Evolutionary conservation across 2,329 filamentous ascomycete genomes (phyloP).

Genomic region (Paramyrothecium sp.): DNA sequence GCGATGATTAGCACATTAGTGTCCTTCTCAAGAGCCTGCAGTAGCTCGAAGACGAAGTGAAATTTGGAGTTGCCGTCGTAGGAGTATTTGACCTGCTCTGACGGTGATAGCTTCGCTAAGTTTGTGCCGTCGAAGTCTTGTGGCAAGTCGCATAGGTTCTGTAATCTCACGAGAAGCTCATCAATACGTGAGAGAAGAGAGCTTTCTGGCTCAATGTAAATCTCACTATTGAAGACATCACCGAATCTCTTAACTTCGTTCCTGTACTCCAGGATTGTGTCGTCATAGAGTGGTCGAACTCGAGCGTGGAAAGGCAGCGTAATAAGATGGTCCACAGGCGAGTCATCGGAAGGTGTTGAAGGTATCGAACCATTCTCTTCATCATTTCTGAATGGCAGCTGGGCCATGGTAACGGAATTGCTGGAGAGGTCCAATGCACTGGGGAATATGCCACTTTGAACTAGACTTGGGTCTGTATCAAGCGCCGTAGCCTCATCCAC

Average conservation of each 20-base stretch:
- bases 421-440: background rate
- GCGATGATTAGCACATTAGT: conserved; percentile 54
- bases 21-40: conserved; percentile 41
- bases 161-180: conserved; percentile 47
- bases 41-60: conserved; percentile 55
- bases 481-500: conserved; percentile 11
- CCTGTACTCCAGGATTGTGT: conserved; percentile 43
- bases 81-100: conserved; percentile 49
- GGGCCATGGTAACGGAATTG: conserved; percentile 22
- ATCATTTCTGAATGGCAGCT: conserved; percentile 17
- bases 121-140: conserved; percentile 47
- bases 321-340: conserved; percentile 42
- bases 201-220: conserved; percentile 34
- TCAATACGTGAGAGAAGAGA: conserved; percentile 46
- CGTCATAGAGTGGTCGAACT: conserved; percentile 50
- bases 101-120: conserved; percentile 33
- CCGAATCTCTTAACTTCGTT: conserved; percentile 45
- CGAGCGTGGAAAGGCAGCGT: conserved; percentile 57
- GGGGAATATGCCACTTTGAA: conserved; percentile 5
- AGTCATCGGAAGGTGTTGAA: conserved; percentile 9
- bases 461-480: conserved; percentile 12
- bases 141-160: conserved; percentile 57
- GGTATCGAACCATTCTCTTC: conserved; percentile 15
- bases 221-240: conserved; percentile 37
- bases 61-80: conserved; percentile 59